Percentiles rank a stretch among this genome's conserved stretches.
phyloP scores from a whole-genome alignment of 2,329 filamentous ascomycete genomes.

The Microdochium paspali region DNA sequence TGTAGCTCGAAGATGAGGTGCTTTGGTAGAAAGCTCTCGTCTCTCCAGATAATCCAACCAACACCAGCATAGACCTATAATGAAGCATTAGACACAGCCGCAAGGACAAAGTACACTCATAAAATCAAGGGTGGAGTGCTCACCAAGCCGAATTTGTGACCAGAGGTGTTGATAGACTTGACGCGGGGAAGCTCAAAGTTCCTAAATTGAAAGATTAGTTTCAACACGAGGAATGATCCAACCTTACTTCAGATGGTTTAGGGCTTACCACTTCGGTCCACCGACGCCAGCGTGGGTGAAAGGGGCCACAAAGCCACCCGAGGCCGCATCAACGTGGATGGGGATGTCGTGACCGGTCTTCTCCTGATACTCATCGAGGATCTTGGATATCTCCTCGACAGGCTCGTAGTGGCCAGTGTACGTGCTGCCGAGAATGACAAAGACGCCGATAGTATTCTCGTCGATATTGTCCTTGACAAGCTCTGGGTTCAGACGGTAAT shows the following conservation, averaged over 20 bases:
- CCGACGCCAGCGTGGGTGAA: constrained; percentile 47
- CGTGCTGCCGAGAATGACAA: constrained; percentile 62
- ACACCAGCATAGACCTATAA: constrained; percentile 58
- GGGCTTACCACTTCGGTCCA: constrained; percentile 44
- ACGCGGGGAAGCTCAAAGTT: constrained; percentile 53
- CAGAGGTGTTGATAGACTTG: constrained; percentile 57
- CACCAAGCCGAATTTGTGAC: constrained; percentile 48
- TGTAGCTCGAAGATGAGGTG: constrained; percentile 61
- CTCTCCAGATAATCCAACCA: constrained; percentile 63
- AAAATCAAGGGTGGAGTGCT: constrained; percentile 20
- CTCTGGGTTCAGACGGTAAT: constrained; percentile 53
- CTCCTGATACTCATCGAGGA: constrained; percentile 53
- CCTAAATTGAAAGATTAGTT: constrained; percentile 17
- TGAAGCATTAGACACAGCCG: no score
- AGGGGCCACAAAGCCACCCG: constrained; percentile 52
- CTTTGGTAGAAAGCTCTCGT: constrained; percentile 54
- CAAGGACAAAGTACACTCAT: constrained; percentile 32
- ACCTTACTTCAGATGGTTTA: no score
- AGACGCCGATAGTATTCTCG: constrained; percentile 70
- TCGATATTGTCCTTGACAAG: constrained; percentile 59
- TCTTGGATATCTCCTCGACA: constrained; percentile 55
- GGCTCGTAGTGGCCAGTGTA: constrained; percentile 70
- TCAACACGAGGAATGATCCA: no score
- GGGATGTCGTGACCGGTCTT: constrained; percentile 55
- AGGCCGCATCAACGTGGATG: constrained; percentile 57